phyloP scores from a whole-genome alignment of 805 yeast species.

The Groenewaldozyma tartarivorans region DNA sequence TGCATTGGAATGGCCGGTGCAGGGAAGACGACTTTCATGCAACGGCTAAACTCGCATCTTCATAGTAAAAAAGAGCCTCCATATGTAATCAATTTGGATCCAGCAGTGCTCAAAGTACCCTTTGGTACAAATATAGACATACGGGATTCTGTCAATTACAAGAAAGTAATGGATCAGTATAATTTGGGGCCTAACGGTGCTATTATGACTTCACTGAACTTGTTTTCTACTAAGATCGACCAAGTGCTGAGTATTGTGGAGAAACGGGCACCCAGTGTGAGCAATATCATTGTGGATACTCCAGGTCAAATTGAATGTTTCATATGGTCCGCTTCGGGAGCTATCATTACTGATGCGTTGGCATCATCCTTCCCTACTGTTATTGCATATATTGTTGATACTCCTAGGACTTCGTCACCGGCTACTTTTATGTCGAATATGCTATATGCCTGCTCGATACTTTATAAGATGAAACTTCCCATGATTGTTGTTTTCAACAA shows the following conservation, averaged over 20 bases:
- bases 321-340: slow-evolving; percentile 97
- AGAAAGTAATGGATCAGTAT: slow-evolving; percentile 91
- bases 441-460: slow-evolving; percentile 95
- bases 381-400: slow-evolving; percentile 90
- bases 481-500: slow-evolving; percentile 95
- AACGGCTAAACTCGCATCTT: slow-evolving; percentile 80
- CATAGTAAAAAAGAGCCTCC: slow-evolving; percentile 62
- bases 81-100: slow-evolving; percentile 89
- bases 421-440: slow-evolving; percentile 96
- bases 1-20: slow-evolving; percentile 66
- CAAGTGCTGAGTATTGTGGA: slow-evolving; percentile 84
- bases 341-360: slow-evolving; percentile 92
- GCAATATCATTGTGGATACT: slow-evolving; percentile 83
- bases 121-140: slow-evolving; percentile 92
- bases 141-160: slow-evolving; percentile 90
- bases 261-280: slow-evolving; percentile 48
- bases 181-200: slow-evolving; percentile 98
- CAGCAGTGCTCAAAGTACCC: slow-evolving; percentile 92
- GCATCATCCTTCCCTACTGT: slow-evolving; percentile 95
- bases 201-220: slow-evolving; percentile 85
- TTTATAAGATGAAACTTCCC: slow-evolving; percentile 92
- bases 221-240: slow-evolving; percentile 91
- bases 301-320: slow-evolving; percentile 99
- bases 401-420: slow-evolving; percentile 90
- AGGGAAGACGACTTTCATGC: slow-evolving; percentile 98